Evolutionary conservation across 2,329 filamentous ascomycete genomes (phyloP).

Genomic region (Aureobasidium leucospermi): DNA sequence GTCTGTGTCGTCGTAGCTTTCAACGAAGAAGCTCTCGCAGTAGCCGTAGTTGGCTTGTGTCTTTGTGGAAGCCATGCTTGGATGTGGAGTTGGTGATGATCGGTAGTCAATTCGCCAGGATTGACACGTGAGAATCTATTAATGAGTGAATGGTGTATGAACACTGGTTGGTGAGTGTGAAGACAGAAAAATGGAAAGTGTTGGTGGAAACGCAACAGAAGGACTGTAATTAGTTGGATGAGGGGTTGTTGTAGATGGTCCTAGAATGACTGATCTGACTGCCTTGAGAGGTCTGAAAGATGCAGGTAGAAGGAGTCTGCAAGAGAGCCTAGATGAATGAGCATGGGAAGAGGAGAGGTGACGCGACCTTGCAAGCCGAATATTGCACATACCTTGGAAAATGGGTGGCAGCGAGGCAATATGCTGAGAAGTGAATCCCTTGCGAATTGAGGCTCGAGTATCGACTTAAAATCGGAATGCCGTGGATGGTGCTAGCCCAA

Average conservation of each 20-base stretch:
- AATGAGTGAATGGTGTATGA: slow-evolving; percentile 19
- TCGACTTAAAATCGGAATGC: slow-evolving; percentile 28
- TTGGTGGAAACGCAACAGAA: slow-evolving; percentile 38
- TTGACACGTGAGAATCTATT: slow-evolving; percentile 29
- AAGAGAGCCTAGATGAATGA: slow-evolving; percentile 12
- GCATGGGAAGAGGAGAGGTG: not conserved
- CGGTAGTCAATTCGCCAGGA: slow-evolving; percentile 42
- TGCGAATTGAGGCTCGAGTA: slow-evolving; percentile 19
- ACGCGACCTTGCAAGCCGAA: slow-evolving; percentile 9
- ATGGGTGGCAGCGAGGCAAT: slow-evolving; percentile 37
- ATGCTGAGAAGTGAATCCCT: slow-evolving; percentile 15
- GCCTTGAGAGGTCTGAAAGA: slow-evolving; percentile 20
- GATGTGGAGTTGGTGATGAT: slow-evolving; percentile 32
- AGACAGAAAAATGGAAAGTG: slow-evolving; percentile 32
- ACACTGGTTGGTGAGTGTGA: slow-evolving; percentile 14
- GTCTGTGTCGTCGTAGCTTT: slow-evolving; percentile 51
- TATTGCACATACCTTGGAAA: slow-evolving; percentile 38
- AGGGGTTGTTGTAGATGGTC: slow-evolving; percentile 21
- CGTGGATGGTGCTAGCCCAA: slow-evolving; percentile 26
- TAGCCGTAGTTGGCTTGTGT: slow-evolving; percentile 50
- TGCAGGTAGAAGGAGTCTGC: slow-evolving; percentile 25
- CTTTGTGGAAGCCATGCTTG: slow-evolving; percentile 50
- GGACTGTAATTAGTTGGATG: slow-evolving; percentile 52
- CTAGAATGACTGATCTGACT: slow-evolving; percentile 7
- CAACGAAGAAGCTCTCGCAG: slow-evolving; percentile 63